A percentile compares a stretch with the other conserved stretches of the same genome.
Conservation (phyloP, 177 flowering plant genomes). For the Telopea speciosissima region DNA sequence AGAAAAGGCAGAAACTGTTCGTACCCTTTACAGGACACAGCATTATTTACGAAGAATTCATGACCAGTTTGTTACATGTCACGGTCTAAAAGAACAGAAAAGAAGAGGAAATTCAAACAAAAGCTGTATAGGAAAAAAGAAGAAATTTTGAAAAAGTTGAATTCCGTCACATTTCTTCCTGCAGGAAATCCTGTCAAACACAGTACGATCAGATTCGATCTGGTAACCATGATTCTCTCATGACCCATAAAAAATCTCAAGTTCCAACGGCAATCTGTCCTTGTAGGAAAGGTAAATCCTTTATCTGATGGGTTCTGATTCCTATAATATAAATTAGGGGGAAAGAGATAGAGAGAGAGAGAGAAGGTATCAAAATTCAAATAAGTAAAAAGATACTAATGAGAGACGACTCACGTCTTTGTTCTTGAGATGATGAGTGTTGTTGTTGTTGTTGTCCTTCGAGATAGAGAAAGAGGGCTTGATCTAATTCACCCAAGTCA, state of each 20-base stretch:
- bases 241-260: background rate
- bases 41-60: constrained; percentile 22
- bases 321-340: background rate
- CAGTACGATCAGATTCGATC: constrained; percentile 31
- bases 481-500: constrained; percentile 91
- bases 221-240: constrained; percentile 30
- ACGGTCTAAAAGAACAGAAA: constrained; percentile 21
- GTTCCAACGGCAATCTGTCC: no score
- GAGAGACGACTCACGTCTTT: constrained; percentile 57
- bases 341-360: constrained; percentile 10
- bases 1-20: constrained; percentile 17
- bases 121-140: constrained; percentile 1
- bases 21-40: constrained; percentile 32
- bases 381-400: background rate
- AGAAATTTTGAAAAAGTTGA: background rate
- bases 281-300: no score
- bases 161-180: background rate
- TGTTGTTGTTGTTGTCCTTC: constrained; percentile 52
- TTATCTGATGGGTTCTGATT: no score
- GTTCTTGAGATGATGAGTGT: constrained; percentile 36
- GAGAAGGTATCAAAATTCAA: background rate
- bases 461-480: constrained; percentile 81
- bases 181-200: constrained; percentile 55
- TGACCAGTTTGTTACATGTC: constrained; percentile 37
- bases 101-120: constrained; percentile 1